phyloP scores from a whole-genome alignment of 331 rosid genomes.

The Pyrus hybrid region DNA sequence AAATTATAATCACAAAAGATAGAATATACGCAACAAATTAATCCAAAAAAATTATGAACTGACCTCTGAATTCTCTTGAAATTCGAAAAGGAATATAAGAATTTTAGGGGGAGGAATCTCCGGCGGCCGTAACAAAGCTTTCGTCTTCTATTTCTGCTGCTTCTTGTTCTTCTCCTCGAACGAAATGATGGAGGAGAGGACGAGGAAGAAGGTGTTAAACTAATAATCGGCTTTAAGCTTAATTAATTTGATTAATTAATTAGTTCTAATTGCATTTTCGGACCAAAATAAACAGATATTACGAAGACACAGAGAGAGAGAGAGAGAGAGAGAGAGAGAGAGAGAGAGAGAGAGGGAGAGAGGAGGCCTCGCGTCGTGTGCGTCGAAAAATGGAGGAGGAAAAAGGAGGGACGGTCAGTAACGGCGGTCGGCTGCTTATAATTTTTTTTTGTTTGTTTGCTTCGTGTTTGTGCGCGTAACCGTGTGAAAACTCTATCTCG shows the following conservation, averaged over 20 bases:
- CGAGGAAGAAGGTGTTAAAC: background rate
- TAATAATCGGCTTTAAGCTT: background rate
- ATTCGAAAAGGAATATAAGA: background rate
- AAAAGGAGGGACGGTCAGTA: background rate
- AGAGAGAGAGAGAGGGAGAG: background rate
- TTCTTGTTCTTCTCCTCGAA: background rate
- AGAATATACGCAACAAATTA: background rate
- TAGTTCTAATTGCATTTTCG: background rate
- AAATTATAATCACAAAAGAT: background rate
- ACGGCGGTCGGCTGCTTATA: background rate
- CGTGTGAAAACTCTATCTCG: background rate
- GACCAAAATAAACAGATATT: background rate
- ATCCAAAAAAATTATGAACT: constrained; percentile 4
- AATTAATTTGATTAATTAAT: background rate
- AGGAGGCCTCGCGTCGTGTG: constrained; percentile 6
- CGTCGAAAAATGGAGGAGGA: constrained; percentile 4
- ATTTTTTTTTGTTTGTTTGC: background rate
- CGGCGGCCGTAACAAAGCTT: constrained; percentile 39
- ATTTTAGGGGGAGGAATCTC: constrained; percentile 9
- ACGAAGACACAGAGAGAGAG: too few species aligned
- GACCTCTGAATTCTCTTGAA: constrained; percentile 31
- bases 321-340: too few species aligned
- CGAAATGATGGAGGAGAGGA: constrained; percentile 8
- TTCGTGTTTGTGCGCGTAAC: background rate
- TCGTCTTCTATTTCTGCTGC: too few species aligned